Evolutionary conservation across 306 rosid species (phyloP).

Genomic region (Vigna hirtella): DNA sequence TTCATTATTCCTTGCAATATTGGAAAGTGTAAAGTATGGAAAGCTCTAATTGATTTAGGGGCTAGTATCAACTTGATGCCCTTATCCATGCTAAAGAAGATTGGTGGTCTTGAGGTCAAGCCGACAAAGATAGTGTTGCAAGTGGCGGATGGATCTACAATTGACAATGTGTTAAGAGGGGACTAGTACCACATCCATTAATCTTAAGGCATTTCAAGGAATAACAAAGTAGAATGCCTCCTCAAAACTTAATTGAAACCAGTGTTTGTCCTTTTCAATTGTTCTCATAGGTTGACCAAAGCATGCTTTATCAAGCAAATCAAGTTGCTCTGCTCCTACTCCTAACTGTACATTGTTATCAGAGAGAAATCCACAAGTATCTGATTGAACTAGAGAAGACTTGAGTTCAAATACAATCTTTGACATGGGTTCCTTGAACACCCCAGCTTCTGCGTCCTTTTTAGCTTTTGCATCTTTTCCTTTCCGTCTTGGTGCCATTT

Average conservation of each 20-base stretch:
- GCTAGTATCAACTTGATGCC: too few species aligned
- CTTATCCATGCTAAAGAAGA: too few species aligned
- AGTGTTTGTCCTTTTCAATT: slow-evolving; percentile 59
- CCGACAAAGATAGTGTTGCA: too few species aligned
- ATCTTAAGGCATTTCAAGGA: slow-evolving; percentile 74
- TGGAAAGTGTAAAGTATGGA: too few species aligned
- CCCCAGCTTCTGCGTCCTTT: slow-evolving; percentile 70
- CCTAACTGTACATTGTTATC: slow-evolving; percentile 53
- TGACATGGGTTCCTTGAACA: slow-evolving; percentile 77
- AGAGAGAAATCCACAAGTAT: slow-evolving; percentile 58
- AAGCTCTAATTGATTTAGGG: too few species aligned
- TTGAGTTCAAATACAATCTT: slow-evolving; percentile 61
- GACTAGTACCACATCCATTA: slow-evolving; percentile 29
- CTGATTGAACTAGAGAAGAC: slow-evolving; percentile 59
- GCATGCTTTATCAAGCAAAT: slow-evolving; percentile 64
- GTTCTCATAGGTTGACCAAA: slow-evolving; percentile 62
- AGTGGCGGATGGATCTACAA: too few species aligned
- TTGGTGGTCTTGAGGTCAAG: too few species aligned
- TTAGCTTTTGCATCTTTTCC: slow-evolving; percentile 72
- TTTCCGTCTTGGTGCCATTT: slow-evolving; percentile 85
- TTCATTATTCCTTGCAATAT: too few species aligned
- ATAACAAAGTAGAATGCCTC: slow-evolving; percentile 74
- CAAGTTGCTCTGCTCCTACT: slow-evolving; percentile 62
- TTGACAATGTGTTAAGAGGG: too few species aligned
- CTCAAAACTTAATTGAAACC: slow-evolving; percentile 70